Evolutionary conservation across 148 eudicot species (phyloP).

Genomic region (Chenopodium suecicum): DNA sequence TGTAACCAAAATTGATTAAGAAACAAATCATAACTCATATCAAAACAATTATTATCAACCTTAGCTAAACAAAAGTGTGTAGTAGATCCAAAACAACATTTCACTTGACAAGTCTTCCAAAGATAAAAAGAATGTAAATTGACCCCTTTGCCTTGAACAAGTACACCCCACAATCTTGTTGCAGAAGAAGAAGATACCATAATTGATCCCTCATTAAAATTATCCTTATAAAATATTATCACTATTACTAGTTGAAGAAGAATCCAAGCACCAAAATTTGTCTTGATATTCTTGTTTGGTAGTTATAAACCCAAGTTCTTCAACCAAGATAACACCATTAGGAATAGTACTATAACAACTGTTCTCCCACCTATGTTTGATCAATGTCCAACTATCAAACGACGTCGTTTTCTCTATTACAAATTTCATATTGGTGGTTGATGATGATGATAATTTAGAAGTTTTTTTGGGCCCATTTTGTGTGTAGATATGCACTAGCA

Average conservation of each 20-base stretch:
- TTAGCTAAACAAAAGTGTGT: conserved; percentile 48
- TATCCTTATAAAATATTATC: background rate
- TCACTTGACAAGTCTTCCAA: conserved; percentile 43
- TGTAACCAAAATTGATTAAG: conserved; percentile 12
- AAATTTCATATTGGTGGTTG: conserved; percentile 11
- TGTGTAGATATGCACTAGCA: conserved; percentile 44
- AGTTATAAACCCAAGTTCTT: conserved; percentile 18
- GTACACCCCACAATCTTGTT: conserved; percentile 44
- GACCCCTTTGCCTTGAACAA: conserved; percentile 45
- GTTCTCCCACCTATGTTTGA: conserved; percentile 36
- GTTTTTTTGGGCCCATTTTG: conserved; percentile 12
- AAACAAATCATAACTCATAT: background rate
- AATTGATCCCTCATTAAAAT: background rate
- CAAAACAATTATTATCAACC: conserved; percentile 32
- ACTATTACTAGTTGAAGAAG: background rate
- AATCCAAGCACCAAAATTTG: background rate
- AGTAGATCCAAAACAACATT: conserved; percentile 35
- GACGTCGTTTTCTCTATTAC: conserved; percentile 40
- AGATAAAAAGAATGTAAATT: conserved; percentile 41
- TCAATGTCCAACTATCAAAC: conserved; percentile 35
- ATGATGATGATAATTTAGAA: conserved; percentile 9
- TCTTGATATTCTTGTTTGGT: conserved; percentile 6
- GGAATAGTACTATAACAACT: conserved; percentile 30
- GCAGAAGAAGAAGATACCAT: conserved; percentile 16
- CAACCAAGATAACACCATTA: conserved; percentile 45